Base-by-base conservation (phyloP, 805 yeast genomes). In the Cyberlindnera galapagoensis region DNA sequence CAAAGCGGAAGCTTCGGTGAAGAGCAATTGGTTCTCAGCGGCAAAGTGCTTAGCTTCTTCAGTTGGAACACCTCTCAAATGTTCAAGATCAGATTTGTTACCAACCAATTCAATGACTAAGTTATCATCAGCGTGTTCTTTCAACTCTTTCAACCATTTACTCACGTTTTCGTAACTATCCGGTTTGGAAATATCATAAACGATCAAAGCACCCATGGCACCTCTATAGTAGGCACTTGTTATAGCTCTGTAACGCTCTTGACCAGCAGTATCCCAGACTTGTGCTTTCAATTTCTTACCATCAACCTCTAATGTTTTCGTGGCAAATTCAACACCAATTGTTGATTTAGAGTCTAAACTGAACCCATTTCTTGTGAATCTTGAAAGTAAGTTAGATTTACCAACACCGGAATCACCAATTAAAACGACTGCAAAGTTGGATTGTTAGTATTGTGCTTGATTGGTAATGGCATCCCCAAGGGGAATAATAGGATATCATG, bases 221-320 rank as follows among this genome's bases (percentile, higher is more conserved):
- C 97, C 98, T 56, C 98, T 74, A 60, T 90, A 90, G 64, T 90
- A 90, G 6, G 97, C 97, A 36, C 92, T 79, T 20, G 98, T 92
- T 59, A 90, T 90, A 27, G 98, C 97, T 51, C 98, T 76, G 67
- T 92, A 90, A 59, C 98, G 77, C 62, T 90, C 98, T 66, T 90
- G 98, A 40, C 98, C 98, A 3, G 98, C 98, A 22, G 98, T 90
- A 61, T 90, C 98, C 98, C 98, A 90, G 47, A 87, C 80, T 61
- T 86, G 94, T 4, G 94, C 90, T 58, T 84, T 85, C 47, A 84
- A 80, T 55, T 85, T 65, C 52, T 81, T 82, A 26, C 86, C 87
- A 44, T 82, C 90, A 41, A 83, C 78, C 50, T 82, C 90, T 35
- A 92, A 77, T 3, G 97, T 88, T 58, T 97, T 74, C 15, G 97